Evolutionary conservation across 441 rosid genomes (phyloP).

Genomic region (Syzygium malaccense): DNA sequence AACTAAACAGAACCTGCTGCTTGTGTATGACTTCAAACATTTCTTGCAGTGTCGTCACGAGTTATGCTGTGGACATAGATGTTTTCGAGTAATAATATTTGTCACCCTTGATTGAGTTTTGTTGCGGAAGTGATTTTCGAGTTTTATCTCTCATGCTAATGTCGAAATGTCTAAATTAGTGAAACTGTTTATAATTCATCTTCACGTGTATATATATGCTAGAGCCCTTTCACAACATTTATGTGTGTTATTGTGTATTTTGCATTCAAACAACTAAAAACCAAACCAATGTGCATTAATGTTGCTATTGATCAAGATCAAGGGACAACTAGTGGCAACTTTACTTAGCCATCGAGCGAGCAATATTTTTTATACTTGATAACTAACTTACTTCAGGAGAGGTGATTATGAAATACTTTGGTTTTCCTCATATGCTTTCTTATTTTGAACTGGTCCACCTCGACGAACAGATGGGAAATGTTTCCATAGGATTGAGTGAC

Average conservation of each 20-base stretch:
- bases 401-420: neutral
- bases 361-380: neutral
- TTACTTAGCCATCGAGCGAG: neutral
- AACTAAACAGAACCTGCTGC: neutral
- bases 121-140: neutral
- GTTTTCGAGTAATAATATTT: neutral
- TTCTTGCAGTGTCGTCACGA: neutral
- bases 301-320: neutral
- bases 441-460: neutral
- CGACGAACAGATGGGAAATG: slow-evolving; percentile 21
- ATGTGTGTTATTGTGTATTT: neutral
- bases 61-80: neutral
- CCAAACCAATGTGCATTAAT: neutral
- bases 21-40: neutral
- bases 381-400: neutral
- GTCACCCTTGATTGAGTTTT: neutral
- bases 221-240: neutral
- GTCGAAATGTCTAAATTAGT: fast-evolving
- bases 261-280: neutral
- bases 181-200: fast-evolving
- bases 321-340: neutral
- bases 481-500: slow-evolving; percentile 21
- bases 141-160: neutral
- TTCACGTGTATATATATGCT: neutral
- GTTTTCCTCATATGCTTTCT: neutral